Conservation (phyloP, 768 basidiomycete species). For the Candolleomyces aberdarensis region DNA sequence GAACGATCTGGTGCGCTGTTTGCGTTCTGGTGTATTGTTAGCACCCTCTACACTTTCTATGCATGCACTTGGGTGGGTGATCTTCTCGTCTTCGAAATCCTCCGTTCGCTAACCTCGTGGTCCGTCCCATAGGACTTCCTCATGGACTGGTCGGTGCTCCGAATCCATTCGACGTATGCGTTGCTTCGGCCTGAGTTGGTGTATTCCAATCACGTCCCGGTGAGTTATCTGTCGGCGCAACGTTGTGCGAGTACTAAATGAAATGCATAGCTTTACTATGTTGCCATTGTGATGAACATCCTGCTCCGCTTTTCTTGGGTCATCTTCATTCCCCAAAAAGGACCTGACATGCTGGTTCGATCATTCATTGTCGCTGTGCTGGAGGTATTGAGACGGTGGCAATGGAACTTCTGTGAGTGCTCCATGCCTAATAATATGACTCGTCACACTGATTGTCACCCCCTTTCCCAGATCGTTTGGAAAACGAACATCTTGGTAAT, state of each 20-base stretch:
- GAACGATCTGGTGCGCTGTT: constrained; percentile 46
- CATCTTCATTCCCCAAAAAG: constrained; percentile 59
- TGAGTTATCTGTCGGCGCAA: constrained; percentile 28
- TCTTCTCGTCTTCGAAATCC: background rate
- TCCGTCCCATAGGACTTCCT: constrained; percentile 58
- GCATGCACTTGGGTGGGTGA: constrained; percentile 70
- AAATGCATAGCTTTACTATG: constrained; percentile 61
- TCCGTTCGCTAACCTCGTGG: background rate
- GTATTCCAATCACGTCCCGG: constrained; percentile 61
- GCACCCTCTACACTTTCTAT: constrained; percentile 64
- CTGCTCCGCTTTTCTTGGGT: constrained; percentile 82
- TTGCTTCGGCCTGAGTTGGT: constrained; percentile 74
- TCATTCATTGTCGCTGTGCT: constrained; percentile 66
- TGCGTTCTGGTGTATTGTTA: constrained; percentile 66
- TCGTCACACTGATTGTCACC: background rate
- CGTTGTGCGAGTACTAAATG: background rate
- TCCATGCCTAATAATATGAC: background rate
- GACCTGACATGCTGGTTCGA: constrained; percentile 49
- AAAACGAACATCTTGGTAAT: constrained; percentile 93
- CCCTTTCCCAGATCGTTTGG: constrained; percentile 25
- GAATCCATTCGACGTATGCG: constrained; percentile 49
- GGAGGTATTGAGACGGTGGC: constrained; percentile 78
- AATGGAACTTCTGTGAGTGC: constrained; percentile 88
- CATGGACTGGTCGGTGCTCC: constrained; percentile 90
- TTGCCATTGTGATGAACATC: constrained; percentile 76